Conservation (phyloP, 306 rosid genomes). For the Cicer pinnatifidum region DNA sequence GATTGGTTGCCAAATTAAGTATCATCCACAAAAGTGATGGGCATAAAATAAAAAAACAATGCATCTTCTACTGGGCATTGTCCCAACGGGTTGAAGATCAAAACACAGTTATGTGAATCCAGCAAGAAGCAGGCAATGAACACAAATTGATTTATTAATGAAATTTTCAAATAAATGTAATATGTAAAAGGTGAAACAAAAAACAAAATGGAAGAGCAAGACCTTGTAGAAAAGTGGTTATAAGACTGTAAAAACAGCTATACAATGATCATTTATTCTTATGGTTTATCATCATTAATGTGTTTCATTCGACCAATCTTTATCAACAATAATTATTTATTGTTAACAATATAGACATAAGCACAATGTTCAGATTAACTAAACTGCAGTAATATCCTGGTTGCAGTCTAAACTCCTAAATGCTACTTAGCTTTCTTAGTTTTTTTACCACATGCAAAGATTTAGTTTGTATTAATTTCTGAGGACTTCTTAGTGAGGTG, state of each 20-base stretch:
- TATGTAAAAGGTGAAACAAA: background rate
- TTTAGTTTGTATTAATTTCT: no score
- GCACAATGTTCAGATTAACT: constrained; percentile 5
- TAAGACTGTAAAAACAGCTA: constrained; percentile 11
- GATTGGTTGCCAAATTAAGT: constrained; percentile 1
- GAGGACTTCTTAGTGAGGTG: no score
- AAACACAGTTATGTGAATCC: constrained; percentile 27
- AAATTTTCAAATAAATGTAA: constrained; percentile 3
- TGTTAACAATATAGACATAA: background rate
- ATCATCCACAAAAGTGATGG: constrained; percentile 7
- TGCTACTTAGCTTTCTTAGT: background rate
- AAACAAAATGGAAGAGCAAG: background rate
- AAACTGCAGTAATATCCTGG: background rate
- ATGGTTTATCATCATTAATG: background rate
- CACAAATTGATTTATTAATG: background rate
- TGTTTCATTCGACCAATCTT: constrained; percentile 11
- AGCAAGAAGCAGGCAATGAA: constrained; percentile 26
- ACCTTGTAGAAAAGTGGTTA: background rate
- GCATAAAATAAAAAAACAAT: background rate
- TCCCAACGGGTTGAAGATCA: constrained; percentile 2
- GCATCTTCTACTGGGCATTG: background rate
- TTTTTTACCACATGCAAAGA: background rate
- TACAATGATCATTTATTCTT: constrained; percentile 5
- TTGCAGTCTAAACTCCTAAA: background rate
- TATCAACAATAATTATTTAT: background rate